phyloP scores from a whole-genome alignment of 2,329 filamentous ascomycete species.

The Coniella vitis region DNA sequence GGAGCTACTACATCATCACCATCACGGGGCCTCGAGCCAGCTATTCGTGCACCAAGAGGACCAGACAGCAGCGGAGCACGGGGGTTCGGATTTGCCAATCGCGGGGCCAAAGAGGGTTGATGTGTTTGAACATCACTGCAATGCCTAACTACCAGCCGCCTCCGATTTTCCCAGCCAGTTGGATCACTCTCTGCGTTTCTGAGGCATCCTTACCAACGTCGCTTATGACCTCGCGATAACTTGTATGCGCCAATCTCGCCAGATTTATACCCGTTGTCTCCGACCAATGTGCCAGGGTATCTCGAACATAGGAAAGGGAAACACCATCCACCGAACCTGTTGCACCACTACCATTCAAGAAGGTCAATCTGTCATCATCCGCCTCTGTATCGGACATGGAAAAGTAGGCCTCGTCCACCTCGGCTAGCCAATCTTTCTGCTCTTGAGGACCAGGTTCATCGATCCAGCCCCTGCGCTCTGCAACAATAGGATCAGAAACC shows the following conservation, averaged over 20 bases:
- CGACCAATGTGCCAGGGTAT: slow-evolving; percentile 71
- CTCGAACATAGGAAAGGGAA: slow-evolving; percentile 57
- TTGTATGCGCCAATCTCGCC: slow-evolving; percentile 73
- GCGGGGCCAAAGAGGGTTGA: slow-evolving; percentile 51
- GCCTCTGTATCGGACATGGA: slow-evolving; percentile 56
- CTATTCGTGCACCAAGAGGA: slow-evolving; percentile 68
- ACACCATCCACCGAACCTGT: slow-evolving; percentile 54
- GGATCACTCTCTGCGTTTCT: slow-evolving; percentile 76
- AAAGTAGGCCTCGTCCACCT: slow-evolving; percentile 86
- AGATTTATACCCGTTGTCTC: slow-evolving; percentile 61
- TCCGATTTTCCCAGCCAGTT: slow-evolving; percentile 83
- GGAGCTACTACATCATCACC: slow-evolving; percentile 32
- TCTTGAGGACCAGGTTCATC: slow-evolving; percentile 64
- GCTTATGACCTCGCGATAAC: slow-evolving; percentile 86
- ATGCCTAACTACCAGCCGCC: slow-evolving; percentile 70
- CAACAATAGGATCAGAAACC: slow-evolving; percentile 65
- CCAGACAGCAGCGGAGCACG: slow-evolving; percentile 71
- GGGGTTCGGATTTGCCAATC: slow-evolving; percentile 67
- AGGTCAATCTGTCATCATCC: slow-evolving; percentile 19
- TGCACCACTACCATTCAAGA: slow-evolving; percentile 22
- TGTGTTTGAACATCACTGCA: slow-evolving; percentile 21
- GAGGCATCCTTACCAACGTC: slow-evolving; percentile 76
- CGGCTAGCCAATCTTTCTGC: slow-evolving; percentile 78
- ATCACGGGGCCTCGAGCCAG: slow-evolving; percentile 54
- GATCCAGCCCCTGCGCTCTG: slow-evolving; percentile 39